Evolutionary conservation across 1,284 basidiomycete species (phyloP).

Genomic region (Erythrobasidium hasegawianum): DNA sequence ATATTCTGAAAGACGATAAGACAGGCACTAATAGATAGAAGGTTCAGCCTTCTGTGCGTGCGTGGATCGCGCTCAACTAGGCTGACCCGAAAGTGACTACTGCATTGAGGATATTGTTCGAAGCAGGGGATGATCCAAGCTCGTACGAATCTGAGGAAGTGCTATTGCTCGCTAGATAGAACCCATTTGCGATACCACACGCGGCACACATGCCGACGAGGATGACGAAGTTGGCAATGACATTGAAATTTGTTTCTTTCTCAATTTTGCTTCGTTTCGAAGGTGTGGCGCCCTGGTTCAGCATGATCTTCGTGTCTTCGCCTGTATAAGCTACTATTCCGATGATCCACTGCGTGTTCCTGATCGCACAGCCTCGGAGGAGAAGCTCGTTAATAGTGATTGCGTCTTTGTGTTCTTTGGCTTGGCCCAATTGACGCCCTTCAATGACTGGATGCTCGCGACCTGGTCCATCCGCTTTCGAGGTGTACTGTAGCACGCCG

Average conservation of each 20-base stretch:
- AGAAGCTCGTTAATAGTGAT: constrained; percentile 88
- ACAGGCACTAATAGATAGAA: constrained; percentile 50
- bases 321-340: constrained; percentile 93
- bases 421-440: constrained; percentile 34
- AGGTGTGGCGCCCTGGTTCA: constrained; percentile 59
- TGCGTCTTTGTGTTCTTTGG: constrained; percentile 48
- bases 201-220: constrained; percentile 72
- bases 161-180: constrained; percentile 60
- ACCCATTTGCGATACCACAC: constrained; percentile 66
- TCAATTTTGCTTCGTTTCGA: constrained; percentile 95
- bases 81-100: constrained; percentile 85
- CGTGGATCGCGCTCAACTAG: constrained; percentile 3
- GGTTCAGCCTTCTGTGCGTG: constrained; percentile 15
- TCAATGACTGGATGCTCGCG: constrained; percentile 44
- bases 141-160: constrained; percentile 76
- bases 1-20: constrained; percentile 97
- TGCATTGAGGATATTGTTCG: constrained; percentile 66
- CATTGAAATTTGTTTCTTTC: constrained; percentile 98
- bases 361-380: constrained; percentile 83
- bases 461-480: constrained; percentile 42
- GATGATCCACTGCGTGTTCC: constrained; percentile 92
- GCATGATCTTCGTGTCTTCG: constrained; percentile 94
- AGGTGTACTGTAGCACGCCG: constrained; percentile 71
- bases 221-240: constrained; percentile 85
- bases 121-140: constrained; percentile 60